Evolutionary conservation across 805 yeast genomes (phyloP), one percentile per base, ranked within the genome.

Genomic region (Teunomyces gatunensis): DNA sequence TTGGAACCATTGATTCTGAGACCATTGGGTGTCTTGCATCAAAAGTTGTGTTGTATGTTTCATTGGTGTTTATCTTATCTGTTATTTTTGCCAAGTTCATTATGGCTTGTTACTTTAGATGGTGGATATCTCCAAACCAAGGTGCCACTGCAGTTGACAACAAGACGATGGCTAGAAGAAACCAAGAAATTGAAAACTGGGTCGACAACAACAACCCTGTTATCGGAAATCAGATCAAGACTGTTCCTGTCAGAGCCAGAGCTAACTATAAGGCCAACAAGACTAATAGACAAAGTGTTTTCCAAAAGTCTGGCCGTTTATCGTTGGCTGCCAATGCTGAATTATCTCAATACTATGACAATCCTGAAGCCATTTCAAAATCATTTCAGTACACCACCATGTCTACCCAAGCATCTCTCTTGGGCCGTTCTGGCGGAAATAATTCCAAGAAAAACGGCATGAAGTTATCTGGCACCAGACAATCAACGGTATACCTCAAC

Each of bases 21-120:
- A 83, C 96, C 5, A 82, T 94, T 58, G 99, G 99, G 5, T 94
- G 99, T 69, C 83, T 94, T 60, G 96, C 96, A 0, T 89, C 97
- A 0, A 72, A 83, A 46, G 83, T 91, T 34, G 97, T 94, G 1
- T 77, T 94, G 50, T 81, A 82, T 56, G 78, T 86, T 5, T 87
- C 97, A 1, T 76, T 94, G 58, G 84, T 87, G 7, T 89, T 94
- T 62, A 91, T 94, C 57, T 73, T 94, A 48, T 78, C 95, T 1
- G 80, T 94, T 46, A 96, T 90, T 20, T 60, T 84, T 45, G 74
- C 75, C 37, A 91, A 91, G 68, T 94, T 94, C 58, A 47, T 86
- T 11, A 74, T 92, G 64, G 97, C 99, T 0, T 84, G 92, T 61
- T 89, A 90, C 63, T 94, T 85, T 75, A 83, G 86, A 56, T 92